Conservation (phyloP, 2,329 filamentous ascomycete species). For the Macroventuria anomochaeta region DNA sequence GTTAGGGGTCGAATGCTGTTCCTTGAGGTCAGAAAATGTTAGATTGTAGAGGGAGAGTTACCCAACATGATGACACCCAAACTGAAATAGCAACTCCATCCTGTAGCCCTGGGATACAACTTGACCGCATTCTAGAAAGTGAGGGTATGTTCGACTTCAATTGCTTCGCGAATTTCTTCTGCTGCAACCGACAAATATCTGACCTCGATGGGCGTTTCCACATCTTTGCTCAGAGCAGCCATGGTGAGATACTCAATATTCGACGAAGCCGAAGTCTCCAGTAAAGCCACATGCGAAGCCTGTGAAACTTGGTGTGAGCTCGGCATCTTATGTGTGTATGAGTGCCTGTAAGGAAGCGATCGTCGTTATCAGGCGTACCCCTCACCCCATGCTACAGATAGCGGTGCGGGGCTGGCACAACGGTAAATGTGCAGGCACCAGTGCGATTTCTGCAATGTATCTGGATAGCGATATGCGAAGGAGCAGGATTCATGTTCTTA, state of each 20-base stretch:
- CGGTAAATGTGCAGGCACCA: not conserved
- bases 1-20: slow-evolving; percentile 66
- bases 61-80: slow-evolving; percentile 66
- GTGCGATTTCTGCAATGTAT: not conserved
- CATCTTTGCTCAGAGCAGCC: slow-evolving; percentile 7
- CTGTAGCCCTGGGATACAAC: slow-evolving; percentile 55
- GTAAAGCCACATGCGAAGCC: slow-evolving; percentile 2
- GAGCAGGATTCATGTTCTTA: not conserved
- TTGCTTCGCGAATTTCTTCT: slow-evolving; percentile 43
- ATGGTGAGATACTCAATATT: not conserved
- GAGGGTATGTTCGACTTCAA: slow-evolving; percentile 46
- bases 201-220: slow-evolving; percentile 5
- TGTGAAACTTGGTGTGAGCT: slow-evolving; percentile 7
- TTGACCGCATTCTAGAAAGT: slow-evolving; percentile 49
- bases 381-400: slow-evolving; percentile 14
- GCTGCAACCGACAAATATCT: slow-evolving; percentile 17
- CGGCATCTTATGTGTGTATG: slow-evolving; percentile 12
- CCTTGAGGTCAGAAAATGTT: not conserved
- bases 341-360: slow-evolving; percentile 4
- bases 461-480: slow-evolving; percentile 7
- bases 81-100: slow-evolving; percentile 66
- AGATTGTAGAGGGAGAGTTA: slow-evolving; percentile 1
- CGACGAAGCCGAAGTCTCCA: not conserved
- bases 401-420: slow-evolving; percentile 8
- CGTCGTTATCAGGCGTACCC: slow-evolving; percentile 13